phyloP scores from a whole-genome alignment of 2,329 filamentous ascomycete genomes.

The Penicillium decumbens region DNA sequence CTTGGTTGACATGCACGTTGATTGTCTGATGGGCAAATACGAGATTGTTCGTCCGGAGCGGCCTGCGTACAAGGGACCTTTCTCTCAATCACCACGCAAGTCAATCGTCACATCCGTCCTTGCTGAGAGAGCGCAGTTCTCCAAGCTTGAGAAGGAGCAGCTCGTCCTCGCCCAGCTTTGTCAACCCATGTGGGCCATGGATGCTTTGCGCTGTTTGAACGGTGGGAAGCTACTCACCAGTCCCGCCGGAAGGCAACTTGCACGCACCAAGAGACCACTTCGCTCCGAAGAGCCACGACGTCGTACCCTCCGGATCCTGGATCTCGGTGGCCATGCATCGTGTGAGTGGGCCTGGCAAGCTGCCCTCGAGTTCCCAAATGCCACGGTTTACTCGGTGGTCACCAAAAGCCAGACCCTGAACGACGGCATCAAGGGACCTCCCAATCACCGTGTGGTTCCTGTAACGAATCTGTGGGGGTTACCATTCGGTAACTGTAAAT shows the following conservation, averaged over 20 bases:
- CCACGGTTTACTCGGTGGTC: constrained; percentile 82
- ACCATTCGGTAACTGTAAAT: constrained; percentile 79
- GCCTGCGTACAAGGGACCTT: constrained; percentile 65
- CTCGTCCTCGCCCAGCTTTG: constrained; percentile 70
- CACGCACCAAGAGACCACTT: constrained; percentile 22
- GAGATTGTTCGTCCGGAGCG: constrained; percentile 67
- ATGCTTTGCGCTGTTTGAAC: constrained; percentile 57
- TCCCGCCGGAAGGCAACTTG: constrained; percentile 42
- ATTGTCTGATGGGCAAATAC: constrained; percentile 79
- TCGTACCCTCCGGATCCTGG: constrained; percentile 65
- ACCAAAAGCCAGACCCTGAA: constrained; percentile 70
- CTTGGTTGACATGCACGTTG: constrained; percentile 66
- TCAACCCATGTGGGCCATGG: constrained; percentile 58
- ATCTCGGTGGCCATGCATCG: constrained; percentile 76
- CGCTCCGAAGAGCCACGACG: constrained; percentile 20
- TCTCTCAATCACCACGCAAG: constrained; percentile 68
- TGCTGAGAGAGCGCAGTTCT: constrained; percentile 40
- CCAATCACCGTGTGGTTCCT: constrained; percentile 79
- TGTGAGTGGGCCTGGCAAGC: constrained; percentile 97
- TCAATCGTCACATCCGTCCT: constrained; percentile 60
- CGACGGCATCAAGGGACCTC: constrained; percentile 71
- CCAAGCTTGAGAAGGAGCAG: constrained; percentile 64
- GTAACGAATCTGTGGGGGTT: constrained; percentile 73
- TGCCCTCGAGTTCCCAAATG: constrained; percentile 76
- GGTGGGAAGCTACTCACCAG: constrained; percentile 57